phyloP scores from a whole-genome alignment of 2,329 filamentous ascomycete species.

The Alternaria triticimaculans region DNA sequence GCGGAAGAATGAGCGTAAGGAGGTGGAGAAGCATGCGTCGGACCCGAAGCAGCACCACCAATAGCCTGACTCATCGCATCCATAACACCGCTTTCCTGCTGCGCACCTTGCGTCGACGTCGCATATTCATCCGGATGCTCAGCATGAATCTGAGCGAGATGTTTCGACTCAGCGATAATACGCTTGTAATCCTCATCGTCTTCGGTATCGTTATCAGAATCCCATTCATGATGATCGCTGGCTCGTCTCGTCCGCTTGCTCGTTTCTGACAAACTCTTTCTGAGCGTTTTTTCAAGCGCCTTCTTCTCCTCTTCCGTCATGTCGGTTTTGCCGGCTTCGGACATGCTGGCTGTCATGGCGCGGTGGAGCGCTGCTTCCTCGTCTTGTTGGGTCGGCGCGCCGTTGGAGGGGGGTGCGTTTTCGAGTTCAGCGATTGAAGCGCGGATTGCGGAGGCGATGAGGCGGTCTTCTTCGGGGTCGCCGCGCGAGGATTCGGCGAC shows the following conservation, averaged over 20 bases:
- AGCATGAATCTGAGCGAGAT: constrained; percentile 36
- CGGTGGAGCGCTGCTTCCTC: constrained; percentile 57
- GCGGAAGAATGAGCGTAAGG: not conserved
- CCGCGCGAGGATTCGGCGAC: constrained; percentile 75
- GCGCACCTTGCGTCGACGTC: constrained; percentile 6
- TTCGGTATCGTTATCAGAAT: constrained; percentile 33
- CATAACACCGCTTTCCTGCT: constrained; percentile 17
- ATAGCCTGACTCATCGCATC: constrained; percentile 14
- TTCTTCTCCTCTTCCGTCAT: constrained; percentile 46
- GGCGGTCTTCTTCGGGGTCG: constrained; percentile 71
- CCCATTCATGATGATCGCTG: constrained; percentile 36
- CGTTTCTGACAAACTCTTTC: constrained; percentile 54
- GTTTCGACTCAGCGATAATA: constrained; percentile 46
- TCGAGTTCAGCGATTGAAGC: constrained; percentile 70
- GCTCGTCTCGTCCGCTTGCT: constrained; percentile 20
- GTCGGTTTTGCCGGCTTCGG: constrained; percentile 49
- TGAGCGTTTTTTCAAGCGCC: constrained; percentile 54
- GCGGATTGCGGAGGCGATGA: constrained; percentile 75
- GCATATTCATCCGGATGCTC: constrained; percentile 26
- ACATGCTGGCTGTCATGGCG: constrained; percentile 59
- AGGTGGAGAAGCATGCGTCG: not conserved
- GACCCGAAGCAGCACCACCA: not conserved
- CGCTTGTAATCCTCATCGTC: constrained; percentile 47
- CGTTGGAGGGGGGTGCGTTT: constrained; percentile 32
- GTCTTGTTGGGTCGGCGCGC: constrained; percentile 36